phyloP scores from a whole-genome alignment of 306 rosid genomes.

The Erythrophleum fordii region DNA sequence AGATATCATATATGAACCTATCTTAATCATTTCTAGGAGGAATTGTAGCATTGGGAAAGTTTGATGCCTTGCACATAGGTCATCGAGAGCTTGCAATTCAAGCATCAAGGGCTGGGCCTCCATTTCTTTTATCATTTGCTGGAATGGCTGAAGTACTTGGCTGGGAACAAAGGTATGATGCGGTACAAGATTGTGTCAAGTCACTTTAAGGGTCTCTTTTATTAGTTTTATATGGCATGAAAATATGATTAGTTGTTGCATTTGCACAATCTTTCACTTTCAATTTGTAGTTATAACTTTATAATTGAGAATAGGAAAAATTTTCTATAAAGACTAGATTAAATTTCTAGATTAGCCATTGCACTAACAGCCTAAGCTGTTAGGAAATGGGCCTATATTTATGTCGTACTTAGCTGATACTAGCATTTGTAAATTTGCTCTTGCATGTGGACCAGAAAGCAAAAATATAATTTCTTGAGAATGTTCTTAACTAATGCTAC shows the following conservation, averaged over 20 bases:
- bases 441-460: not conserved
- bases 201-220: not conserved
- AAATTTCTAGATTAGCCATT: slow-evolving; percentile 1
- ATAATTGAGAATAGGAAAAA: not conserved
- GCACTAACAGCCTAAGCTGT: not conserved
- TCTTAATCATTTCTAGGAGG: slow-evolving; percentile 66
- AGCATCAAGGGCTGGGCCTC: slow-evolving; percentile 91
- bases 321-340: not conserved
- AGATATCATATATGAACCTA: slow-evolving; percentile 3
- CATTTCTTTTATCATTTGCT: slow-evolving; percentile 88
- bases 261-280: slow-evolving; percentile 8
- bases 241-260: slow-evolving; percentile 15
- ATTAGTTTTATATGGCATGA: slow-evolving; percentile 8
- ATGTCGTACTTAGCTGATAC: not conserved
- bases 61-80: slow-evolving; percentile 93
- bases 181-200: slow-evolving; percentile 22
- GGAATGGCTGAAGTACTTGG: slow-evolving; percentile 96
- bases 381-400: not conserved
- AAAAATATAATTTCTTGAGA: not conserved
- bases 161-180: slow-evolving; percentile 83
- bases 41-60: slow-evolving; percentile 92
- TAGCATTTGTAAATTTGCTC: not conserved
- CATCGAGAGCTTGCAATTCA: slow-evolving; percentile 96
- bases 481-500: not conserved
- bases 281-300: not conserved